Percentiles rank a stretch among this genome's conserved stretches.
Evolutionary conservation across 23 red algal genomes (phyloP).

Genomic region (Gracilariopsis chorda): DNA sequence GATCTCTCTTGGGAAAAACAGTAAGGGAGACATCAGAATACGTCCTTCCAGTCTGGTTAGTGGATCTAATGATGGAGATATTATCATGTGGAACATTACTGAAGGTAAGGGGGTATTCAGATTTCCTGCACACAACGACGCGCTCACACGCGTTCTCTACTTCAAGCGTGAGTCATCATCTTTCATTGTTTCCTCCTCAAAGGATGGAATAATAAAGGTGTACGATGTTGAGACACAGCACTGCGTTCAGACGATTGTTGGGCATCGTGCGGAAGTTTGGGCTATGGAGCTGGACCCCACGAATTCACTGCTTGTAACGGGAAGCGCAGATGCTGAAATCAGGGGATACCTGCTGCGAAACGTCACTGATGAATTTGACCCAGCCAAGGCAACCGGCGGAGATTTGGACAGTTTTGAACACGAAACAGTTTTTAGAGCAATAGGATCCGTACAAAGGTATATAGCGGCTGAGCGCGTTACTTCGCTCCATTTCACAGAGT

Average conservation of each 20-base stretch:
- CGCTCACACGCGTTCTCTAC: constrained; percentile 44
- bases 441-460: constrained; percentile 22
- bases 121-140: constrained; percentile 62
- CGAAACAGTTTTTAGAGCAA: background rate
- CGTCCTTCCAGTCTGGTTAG: constrained; percentile 38
- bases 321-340: constrained; percentile 46
- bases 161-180: background rate
- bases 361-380: background rate
- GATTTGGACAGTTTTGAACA: background rate
- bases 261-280: constrained; percentile 77
- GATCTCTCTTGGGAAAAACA: background rate
- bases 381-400: background rate
- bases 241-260: constrained; percentile 89
- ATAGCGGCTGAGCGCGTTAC: constrained; percentile 25
- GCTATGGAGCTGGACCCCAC: constrained; percentile 5
- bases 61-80: constrained; percentile 74
- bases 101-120: constrained; percentile 67
- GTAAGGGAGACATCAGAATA: background rate
- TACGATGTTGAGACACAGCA: constrained; percentile 57
- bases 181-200: constrained; percentile 61
- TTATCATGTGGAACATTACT: constrained; percentile 72
- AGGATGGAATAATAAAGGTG: constrained; percentile 71
- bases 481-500: background rate
- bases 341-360: constrained; percentile 25
- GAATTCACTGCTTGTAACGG: constrained; percentile 59